Evolutionary conservation across 345 rosid species (phyloP), one percentile per base, ranked within the genome.

Genomic region (Cochlearia excelsa): DNA sequence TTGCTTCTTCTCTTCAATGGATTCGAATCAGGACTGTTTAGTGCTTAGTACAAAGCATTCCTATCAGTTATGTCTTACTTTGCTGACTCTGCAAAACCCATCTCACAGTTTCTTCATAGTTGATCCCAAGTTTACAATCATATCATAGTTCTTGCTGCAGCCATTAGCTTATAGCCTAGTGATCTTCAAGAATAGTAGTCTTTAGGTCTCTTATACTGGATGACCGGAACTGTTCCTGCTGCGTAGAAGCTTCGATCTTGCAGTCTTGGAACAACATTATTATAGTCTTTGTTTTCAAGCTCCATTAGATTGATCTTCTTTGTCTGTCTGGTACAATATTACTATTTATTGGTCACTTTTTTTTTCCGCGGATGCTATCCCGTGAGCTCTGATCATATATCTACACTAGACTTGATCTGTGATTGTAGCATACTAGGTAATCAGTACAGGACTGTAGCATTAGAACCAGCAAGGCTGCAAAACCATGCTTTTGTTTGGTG

Each of bases 41-140:
- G 8, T 75, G 79, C 60, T 51, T 54, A 58, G 46, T 74, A 53
- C 69, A 50, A 57, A 57, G 37, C 56, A 57, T 26, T n/a, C 59
- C 43, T 41, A n/a, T 29, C 55, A 47, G 34, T 57, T 57, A 51
- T 55, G 35, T 56, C 56, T 31, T 61, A 38, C 40, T 38, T 35
- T 44, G 23, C 66, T 33, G 49, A 27, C 54, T 51, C 41, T 37
- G 11, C 29, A 26, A 11, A 49, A 49, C 51, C 54, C 42, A 47
- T 31, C 38, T 67, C 41, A 43, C 60, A 52, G 66, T 47, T 60
- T 58, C 54, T 26, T 52, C 23, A 6, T 38, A 52, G 29, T 45
- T 45, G 60, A 51, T 51, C 47, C 59, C 16, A 23, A 44, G 51
- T 53, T 49, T 57, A 42, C 4, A 11, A 10, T 49, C 51, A 41